These are phyloP conservation scores for Aspergillus tamarii DNA, from an alignment of 2,329 filamentous ascomycete species.

Conservation along the genomic window DNA sequence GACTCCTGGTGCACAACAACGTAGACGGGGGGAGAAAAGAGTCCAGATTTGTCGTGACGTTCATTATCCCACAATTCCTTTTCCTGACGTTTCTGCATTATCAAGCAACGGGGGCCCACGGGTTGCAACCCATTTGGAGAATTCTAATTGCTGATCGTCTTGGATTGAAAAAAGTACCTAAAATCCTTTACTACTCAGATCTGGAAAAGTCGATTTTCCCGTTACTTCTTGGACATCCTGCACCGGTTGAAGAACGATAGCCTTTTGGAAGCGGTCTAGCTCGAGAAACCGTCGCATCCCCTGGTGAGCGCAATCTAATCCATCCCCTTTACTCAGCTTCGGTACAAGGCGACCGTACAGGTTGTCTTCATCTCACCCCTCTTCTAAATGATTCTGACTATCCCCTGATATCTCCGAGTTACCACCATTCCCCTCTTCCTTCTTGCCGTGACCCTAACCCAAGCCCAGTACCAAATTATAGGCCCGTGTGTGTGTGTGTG, in stretches of 20 bases:
- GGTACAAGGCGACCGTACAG: not conserved
- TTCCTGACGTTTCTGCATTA: constrained; percentile 11
- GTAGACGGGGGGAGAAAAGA: constrained; percentile 7
- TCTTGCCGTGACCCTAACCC: not conserved
- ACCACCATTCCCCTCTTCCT: not conserved
- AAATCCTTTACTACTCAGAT: constrained; percentile 14
- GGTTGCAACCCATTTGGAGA: constrained; percentile 20
- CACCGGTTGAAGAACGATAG: constrained; percentile 18
- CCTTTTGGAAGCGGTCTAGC: constrained; percentile 15
- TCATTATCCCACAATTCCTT: constrained; percentile 2
- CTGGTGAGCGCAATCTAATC: constrained; percentile 19
- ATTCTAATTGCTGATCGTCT: constrained; percentile 16
- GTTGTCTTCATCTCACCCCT: not conserved
- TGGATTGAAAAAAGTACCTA: constrained; percentile 13
- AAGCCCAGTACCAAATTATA: not conserved
- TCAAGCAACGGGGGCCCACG: constrained; percentile 15
- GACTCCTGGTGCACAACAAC: constrained; percentile 13
- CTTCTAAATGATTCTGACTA: not conserved
- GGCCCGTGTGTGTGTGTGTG: not conserved
- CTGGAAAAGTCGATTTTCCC: constrained; percentile 8
- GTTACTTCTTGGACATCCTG: constrained; percentile 17
- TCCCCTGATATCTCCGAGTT: not conserved
- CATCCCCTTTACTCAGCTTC: constrained; percentile 14
- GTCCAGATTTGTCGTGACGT: not conserved
- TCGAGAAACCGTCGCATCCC: constrained; percentile 15